Conservation (phyloP, 2,329 filamentous ascomycete species). For the Acrodontium crateriforme region DNA sequence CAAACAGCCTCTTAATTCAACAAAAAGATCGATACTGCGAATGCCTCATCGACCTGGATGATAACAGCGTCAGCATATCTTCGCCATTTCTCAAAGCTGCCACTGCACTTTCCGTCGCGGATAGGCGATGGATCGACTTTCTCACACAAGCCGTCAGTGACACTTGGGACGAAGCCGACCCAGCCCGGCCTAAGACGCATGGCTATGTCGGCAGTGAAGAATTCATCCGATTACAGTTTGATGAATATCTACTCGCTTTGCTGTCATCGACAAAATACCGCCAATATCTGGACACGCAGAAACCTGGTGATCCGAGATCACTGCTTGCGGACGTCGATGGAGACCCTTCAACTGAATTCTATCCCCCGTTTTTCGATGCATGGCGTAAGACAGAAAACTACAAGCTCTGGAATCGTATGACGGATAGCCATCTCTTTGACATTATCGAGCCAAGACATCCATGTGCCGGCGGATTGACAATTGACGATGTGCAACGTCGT, state of each 20-base stretch:
- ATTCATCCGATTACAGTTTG: slow-evolving; percentile 92
- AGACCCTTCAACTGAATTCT: slow-evolving; percentile 75
- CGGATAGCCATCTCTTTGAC: slow-evolving; percentile 79
- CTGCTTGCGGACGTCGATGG: slow-evolving; percentile 55
- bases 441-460: slow-evolving; percentile 88
- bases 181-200: slow-evolving; percentile 79
- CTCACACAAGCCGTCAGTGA: slow-evolving; percentile 87
- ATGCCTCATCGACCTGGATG: slow-evolving; percentile 90
- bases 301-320: slow-evolving; percentile 40
- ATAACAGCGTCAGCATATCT: slow-evolving; percentile 70
- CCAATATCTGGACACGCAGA: slow-evolving; percentile 30
- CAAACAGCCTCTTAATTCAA: slow-evolving; percentile 83
- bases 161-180: slow-evolving; percentile 90
- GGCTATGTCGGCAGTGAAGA: slow-evolving; percentile 93
- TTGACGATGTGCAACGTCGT: slow-evolving; percentile 86
- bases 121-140: slow-evolving; percentile 92
- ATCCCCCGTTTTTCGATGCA: slow-evolving; percentile 67
- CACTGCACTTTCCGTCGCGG: slow-evolving; percentile 66
- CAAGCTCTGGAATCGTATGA: slow-evolving; percentile 61
- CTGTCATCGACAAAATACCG: slow-evolving; percentile 85
- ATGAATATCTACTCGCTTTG: slow-evolving; percentile 85
- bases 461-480: slow-evolving; percentile 78
- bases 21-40: slow-evolving; percentile 95
- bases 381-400: slow-evolving; percentile 89
- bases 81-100: slow-evolving; percentile 65